phyloP scores from a whole-genome alignment of 768 basidiomycete genomes.

The Obba rivulosa region DNA sequence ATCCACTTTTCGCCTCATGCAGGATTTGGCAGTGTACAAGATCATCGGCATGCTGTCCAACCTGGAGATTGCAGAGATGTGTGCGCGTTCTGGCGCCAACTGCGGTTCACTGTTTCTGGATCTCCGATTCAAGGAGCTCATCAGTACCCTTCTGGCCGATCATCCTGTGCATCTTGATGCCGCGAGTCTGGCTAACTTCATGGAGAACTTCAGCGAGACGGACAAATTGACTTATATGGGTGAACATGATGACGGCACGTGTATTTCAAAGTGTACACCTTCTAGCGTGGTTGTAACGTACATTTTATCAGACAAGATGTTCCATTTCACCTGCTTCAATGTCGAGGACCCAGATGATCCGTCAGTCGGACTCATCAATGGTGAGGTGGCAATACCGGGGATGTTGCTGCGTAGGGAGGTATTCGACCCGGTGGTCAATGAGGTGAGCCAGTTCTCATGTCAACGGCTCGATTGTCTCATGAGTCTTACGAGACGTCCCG shows the following conservation, averaged over 20 bases:
- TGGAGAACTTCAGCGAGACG: conserved; percentile 85
- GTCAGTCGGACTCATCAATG: conserved; percentile 73
- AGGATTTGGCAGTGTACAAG: conserved; percentile 45
- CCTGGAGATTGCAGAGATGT: conserved; percentile 91
- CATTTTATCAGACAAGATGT: conserved; percentile 58
- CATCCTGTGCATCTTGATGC: conserved; percentile 83
- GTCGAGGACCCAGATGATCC: conserved; percentile 79
- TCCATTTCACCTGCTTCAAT: conserved; percentile 90
- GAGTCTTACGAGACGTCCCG: conserved; percentile 10
- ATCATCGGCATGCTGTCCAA: conserved; percentile 75
- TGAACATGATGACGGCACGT: conserved; percentile 66
- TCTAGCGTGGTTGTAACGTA: not conserved
- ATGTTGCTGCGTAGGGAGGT: conserved; percentile 75
- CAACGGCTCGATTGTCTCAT: not conserved
- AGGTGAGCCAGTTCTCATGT: conserved; percentile 41
- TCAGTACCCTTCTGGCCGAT: conserved; percentile 70
- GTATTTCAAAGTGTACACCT: not conserved
- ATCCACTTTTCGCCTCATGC: conserved; percentile 5
- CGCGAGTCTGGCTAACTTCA: conserved; percentile 79
- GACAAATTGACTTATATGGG: conserved; percentile 80
- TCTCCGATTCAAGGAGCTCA: conserved; percentile 77
- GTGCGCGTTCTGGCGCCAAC: conserved; percentile 81
- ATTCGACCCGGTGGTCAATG: conserved; percentile 81
- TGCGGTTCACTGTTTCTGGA: conserved; percentile 88
- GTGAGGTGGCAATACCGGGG: conserved; percentile 80